These are phyloP conservation scores for Fraxinus sp. DNA, from an alignment of 305 asterid species.

Conservation along the genomic window DNA sequence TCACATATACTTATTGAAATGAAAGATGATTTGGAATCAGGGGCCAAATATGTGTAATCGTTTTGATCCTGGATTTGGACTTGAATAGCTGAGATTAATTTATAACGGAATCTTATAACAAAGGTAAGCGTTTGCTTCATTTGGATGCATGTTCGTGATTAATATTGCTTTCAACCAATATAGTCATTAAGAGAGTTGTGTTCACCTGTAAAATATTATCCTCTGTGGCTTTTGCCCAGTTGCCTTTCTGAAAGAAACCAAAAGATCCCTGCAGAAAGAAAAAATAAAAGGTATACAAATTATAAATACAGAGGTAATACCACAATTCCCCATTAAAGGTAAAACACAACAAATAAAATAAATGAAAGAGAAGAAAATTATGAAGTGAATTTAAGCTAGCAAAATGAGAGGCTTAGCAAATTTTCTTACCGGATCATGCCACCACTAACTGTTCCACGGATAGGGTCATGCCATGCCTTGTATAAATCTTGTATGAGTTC, in stretches of 20 bases:
- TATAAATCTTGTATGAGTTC: constrained; percentile 94
- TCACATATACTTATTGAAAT: neutral
- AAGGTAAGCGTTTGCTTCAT: neutral
- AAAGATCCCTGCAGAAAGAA: constrained; percentile 72
- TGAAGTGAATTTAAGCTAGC: neutral
- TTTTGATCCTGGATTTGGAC: neutral
- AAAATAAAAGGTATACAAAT: neutral
- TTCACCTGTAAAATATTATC: constrained; percentile 91
- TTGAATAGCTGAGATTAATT: neutral
- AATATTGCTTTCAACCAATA: neutral
- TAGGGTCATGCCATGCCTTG: constrained; percentile 96
- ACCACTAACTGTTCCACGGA: constrained; percentile 89
- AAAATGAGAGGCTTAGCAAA: neutral
- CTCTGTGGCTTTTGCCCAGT: constrained; percentile 99
- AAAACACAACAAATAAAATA: neutral
- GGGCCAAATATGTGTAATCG: neutral
- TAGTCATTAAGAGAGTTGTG: neutral
- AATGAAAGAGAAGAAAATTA: neutral
- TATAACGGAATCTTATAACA: neutral
- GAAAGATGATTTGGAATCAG: neutral
- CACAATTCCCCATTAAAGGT: neutral
- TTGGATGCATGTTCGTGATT: neutral
- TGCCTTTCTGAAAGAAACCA: constrained; percentile 94
- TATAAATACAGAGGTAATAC: neutral
- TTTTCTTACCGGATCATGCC: constrained; percentile 90